phyloP scores from a whole-genome alignment of 805 yeast species.

The Cyberlindnera saturnus region DNA sequence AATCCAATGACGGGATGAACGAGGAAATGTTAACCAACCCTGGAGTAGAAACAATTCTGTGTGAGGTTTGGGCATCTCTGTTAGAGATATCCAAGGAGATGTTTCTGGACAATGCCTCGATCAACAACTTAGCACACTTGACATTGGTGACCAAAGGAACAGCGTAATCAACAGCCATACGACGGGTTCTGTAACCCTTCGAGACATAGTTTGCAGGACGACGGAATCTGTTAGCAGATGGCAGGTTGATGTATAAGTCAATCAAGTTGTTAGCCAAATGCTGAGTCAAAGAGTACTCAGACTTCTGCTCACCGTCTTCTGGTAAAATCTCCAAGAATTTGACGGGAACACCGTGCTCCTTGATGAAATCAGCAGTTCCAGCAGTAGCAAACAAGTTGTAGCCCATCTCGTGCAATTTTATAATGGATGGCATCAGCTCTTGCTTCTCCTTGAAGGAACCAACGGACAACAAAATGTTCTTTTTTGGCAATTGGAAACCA shows the following conservation, averaged over 20 bases:
- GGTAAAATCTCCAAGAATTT: constrained; percentile 86
- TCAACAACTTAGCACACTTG: constrained; percentile 90
- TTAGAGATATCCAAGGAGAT: constrained; percentile 58
- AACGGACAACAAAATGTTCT: constrained; percentile 86
- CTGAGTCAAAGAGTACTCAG: constrained; percentile 92
- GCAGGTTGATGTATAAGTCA: constrained; percentile 93
- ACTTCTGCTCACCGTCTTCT: constrained; percentile 71
- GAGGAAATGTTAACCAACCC: constrained; percentile 82
- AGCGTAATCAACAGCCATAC: constrained; percentile 99
- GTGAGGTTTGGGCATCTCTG: constrained; percentile 88
- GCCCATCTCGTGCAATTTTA: constrained; percentile 75
- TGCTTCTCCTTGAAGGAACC: constrained; percentile 97
- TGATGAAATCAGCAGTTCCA: constrained; percentile 97
- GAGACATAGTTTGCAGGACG: constrained; percentile 98
- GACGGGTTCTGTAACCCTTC: constrained; percentile 95
- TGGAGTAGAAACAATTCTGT: constrained; percentile 73
- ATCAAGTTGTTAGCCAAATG: constrained; percentile 95
- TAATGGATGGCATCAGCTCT: constrained; percentile 85
- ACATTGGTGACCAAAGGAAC: constrained; percentile 97
- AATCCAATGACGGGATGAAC: constrained; percentile 62
- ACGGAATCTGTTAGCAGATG: constrained; percentile 94
- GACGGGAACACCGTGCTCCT: constrained; percentile 91
- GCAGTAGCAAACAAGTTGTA: constrained; percentile 94
- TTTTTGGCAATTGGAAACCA: constrained; percentile 92
- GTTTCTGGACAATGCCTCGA: constrained; percentile 86